phyloP scores from a whole-genome alignment of 768 basidiomycete genomes.

The Tricholoma sp. region DNA sequence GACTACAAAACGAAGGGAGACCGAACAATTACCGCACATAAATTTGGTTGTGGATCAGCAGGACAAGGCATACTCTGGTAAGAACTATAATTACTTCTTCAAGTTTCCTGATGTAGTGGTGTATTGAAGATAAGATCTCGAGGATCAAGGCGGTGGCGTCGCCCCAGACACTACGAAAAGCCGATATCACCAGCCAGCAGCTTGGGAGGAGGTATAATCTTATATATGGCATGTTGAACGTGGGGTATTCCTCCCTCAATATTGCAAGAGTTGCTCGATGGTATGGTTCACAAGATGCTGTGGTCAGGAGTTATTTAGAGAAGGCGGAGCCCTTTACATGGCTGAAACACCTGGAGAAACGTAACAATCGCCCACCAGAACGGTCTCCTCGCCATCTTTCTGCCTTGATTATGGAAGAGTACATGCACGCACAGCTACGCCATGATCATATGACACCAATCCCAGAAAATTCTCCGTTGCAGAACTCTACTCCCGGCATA shows the following conservation, averaged over 20 bases:
- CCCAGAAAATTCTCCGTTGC: constrained; percentile 32
- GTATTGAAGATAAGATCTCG: constrained; percentile 47
- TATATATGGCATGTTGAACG: constrained; percentile 36
- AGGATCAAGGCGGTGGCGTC: constrained; percentile 46
- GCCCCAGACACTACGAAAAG: constrained; percentile 57
- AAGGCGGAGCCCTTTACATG: constrained; percentile 68
- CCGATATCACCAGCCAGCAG: constrained; percentile 59
- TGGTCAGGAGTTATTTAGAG: constrained; percentile 50
- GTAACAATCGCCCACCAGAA: constrained; percentile 20
- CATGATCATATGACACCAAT: constrained; percentile 38
- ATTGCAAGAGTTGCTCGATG: constrained; percentile 52
- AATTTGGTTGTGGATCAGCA: constrained; percentile 53
- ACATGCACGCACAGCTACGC: constrained; percentile 35
- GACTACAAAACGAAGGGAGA: constrained; percentile 56
- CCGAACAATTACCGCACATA: constrained; percentile 38
- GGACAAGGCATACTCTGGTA: constrained; percentile 54
- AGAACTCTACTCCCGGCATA: constrained; percentile 13
- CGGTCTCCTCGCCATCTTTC: constrained; percentile 60
- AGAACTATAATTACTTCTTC: constrained; percentile 5
- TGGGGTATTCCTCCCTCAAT: constrained; percentile 30
- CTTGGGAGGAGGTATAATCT: constrained; percentile 59
- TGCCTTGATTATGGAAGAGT: constrained; percentile 68
- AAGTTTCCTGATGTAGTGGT: neutral
- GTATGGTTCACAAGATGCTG: constrained; percentile 47
- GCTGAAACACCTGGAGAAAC: constrained; percentile 63